These are phyloP conservation scores for Auricularia heimuer DNA, from an alignment of 768 basidiomycete genomes.

Conservation along the genomic window DNA sequence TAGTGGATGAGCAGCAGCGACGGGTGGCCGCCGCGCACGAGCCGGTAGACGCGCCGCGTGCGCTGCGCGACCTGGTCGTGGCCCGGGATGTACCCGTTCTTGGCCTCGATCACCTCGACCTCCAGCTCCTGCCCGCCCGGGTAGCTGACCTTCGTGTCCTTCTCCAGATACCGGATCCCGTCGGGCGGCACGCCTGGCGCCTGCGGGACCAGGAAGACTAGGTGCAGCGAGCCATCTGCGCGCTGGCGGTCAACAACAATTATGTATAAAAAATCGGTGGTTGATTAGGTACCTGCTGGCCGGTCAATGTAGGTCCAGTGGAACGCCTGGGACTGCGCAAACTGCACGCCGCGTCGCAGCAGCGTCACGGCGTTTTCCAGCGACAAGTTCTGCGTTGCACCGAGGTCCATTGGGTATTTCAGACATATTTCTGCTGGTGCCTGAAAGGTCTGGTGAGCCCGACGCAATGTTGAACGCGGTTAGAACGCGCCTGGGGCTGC, in stretches of 20 bases:
- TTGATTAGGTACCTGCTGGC: slow-evolving; percentile 45
- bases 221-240: slow-evolving; percentile 53
- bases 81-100: slow-evolving; percentile 68
- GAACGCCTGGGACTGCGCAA: slow-evolving; percentile 54
- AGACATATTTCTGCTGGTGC: not conserved
- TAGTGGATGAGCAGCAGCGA: slow-evolving; percentile 73
- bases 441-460: too few species aligned
- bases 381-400: slow-evolving; percentile 35
- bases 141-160: slow-evolving; percentile 39
- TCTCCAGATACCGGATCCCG: slow-evolving; percentile 67
- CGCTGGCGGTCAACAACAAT: slow-evolving; percentile 2
- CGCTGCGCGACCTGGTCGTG: slow-evolving; percentile 57
- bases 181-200: slow-evolving; percentile 54
- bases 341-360: slow-evolving; percentile 47
- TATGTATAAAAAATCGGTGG: not conserved
- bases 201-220: slow-evolving; percentile 50
- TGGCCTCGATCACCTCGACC: slow-evolving; percentile 71
- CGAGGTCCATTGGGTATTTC: not conserved
- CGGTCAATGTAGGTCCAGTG: slow-evolving; percentile 70
- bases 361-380: slow-evolving; percentile 49
- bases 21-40: slow-evolving; percentile 62
- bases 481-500: too few species aligned
- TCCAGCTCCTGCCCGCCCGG: slow-evolving; percentile 17
- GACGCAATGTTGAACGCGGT: too few species aligned
- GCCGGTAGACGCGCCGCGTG: slow-evolving; percentile 58